Evolutionary conservation across 2,329 filamentous ascomycete species (phyloP).

Genomic region (Hypoxylon sp.): DNA sequence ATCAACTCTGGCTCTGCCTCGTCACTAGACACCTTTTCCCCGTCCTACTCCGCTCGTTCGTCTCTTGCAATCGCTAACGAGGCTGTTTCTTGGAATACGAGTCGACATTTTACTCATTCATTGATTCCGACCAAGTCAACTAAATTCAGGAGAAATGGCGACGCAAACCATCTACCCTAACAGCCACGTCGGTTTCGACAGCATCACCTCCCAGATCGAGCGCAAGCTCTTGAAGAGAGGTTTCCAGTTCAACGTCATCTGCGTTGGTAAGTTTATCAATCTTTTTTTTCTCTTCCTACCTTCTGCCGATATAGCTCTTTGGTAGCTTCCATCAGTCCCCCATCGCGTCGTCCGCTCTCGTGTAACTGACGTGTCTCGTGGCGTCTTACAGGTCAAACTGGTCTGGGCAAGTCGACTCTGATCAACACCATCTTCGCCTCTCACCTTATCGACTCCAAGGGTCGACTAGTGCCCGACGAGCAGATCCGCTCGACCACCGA

Average conservation of each 20-base stretch:
- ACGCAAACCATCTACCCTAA: slow-evolving; percentile 82
- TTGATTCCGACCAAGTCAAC: slow-evolving; percentile 36
- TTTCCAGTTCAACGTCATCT: slow-evolving; percentile 99
- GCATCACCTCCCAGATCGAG: slow-evolving; percentile 99
- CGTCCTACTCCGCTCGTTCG: slow-evolving; percentile 35
- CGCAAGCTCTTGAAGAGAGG: slow-evolving; percentile 99
- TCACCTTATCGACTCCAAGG: slow-evolving; percentile 98
- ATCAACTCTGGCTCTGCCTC: slow-evolving; percentile 27
- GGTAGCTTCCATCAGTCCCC: not conserved
- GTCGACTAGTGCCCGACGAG: slow-evolving; percentile 90
- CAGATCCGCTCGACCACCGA: slow-evolving; percentile 94
- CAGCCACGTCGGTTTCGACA: slow-evolving; percentile 99
- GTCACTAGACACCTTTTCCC: slow-evolving; percentile 19
- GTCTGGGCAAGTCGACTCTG: slow-evolving; percentile 96
- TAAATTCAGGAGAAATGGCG: slow-evolving; percentile 62
- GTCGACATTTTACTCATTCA: slow-evolving; percentile 43
- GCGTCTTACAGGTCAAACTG: slow-evolving; percentile 81
- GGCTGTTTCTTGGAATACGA: slow-evolving; percentile 51
- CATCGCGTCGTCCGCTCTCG: slow-evolving; percentile 7
- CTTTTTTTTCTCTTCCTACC: not conserved
- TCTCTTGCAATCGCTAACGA: slow-evolving; percentile 43
- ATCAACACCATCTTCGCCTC: slow-evolving; percentile 99
- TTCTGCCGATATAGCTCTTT: not conserved
- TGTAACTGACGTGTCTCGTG: slow-evolving; percentile 46
- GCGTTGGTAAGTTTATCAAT: slow-evolving; percentile 83